Evolutionary conservation across 2,329 filamentous ascomycete genomes (phyloP).

Genomic region (Periconia sp.): DNA sequence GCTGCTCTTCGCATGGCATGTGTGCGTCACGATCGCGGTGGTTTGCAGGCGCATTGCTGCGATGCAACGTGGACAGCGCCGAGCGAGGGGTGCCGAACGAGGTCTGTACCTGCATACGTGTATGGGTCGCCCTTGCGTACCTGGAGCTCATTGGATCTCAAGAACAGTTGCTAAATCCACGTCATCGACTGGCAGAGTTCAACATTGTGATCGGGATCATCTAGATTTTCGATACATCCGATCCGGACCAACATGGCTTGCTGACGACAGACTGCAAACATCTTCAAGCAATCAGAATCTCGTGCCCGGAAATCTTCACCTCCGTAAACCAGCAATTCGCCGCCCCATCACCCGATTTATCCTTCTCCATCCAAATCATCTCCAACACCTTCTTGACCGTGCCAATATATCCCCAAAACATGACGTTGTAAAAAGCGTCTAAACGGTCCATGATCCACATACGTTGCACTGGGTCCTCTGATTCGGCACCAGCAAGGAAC

Average conservation of each 20-base stretch:
- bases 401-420: slow-evolving; percentile 44
- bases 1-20: not conserved
- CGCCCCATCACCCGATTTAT: slow-evolving; percentile 18
- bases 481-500: slow-evolving; percentile 61
- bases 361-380: slow-evolving; percentile 37
- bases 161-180: no score
- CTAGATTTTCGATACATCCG: not conserved
- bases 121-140: no score
- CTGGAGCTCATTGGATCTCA: no score
- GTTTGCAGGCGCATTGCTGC: no score
- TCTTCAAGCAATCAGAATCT: slow-evolving; percentile 36
- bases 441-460: slow-evolving; percentile 55
- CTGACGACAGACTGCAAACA: not conserved
- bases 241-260: not conserved
- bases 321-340: slow-evolving; percentile 39
- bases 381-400: slow-evolving; percentile 38
- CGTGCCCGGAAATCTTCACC: slow-evolving; percentile 33
- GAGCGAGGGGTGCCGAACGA: no score
- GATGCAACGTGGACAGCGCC: no score
- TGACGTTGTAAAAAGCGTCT: slow-evolving; percentile 32
- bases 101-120: no score
- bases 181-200: no score
- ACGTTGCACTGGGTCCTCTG: slow-evolving; percentile 50
- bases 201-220: no score
- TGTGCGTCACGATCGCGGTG: not conserved